phyloP scores from a whole-genome alignment of 1,139 yeast species.

The Kodamaea plutei region DNA sequence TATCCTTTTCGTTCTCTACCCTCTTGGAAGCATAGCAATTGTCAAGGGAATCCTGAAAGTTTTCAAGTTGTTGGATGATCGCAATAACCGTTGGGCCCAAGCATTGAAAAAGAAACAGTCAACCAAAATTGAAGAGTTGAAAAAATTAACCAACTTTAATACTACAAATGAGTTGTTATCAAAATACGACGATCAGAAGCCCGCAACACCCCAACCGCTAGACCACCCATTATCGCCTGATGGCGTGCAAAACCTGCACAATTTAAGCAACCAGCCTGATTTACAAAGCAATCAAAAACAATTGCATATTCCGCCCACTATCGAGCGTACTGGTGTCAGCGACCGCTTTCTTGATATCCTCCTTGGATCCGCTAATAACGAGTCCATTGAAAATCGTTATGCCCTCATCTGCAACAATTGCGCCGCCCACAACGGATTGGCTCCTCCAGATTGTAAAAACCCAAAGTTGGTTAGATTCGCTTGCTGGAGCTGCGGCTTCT shows the following conservation, averaged over 20 bases:
- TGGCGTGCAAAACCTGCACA: not conserved
- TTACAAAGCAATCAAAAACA: not conserved
- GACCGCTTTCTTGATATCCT: conserved; percentile 50
- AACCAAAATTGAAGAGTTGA: conserved; percentile 67
- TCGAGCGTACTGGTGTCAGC: conserved; percentile 12
- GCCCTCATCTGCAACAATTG: conserved; percentile 73
- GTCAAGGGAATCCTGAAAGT: conserved; percentile 19
- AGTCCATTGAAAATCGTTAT: conserved; percentile 57
- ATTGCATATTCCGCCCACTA: not conserved
- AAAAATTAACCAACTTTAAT: conserved; percentile 72
- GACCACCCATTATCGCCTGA: not conserved
- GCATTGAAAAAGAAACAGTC: conserved; percentile 49
- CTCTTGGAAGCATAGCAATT: conserved; percentile 23
- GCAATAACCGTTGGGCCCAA: conserved; percentile 13
- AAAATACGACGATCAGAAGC: conserved; percentile 46
- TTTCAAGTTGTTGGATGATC: conserved; percentile 25
- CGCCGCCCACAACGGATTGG: conserved; percentile 72
- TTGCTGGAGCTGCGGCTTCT: conserved; percentile 70
- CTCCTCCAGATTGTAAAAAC: conserved; percentile 60
- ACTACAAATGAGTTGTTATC: conserved; percentile 69
- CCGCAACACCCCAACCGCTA: not conserved
- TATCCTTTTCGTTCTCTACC: conserved; percentile 21
- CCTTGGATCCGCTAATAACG: conserved; percentile 68
- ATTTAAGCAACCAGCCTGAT: not conserved
- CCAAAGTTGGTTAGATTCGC: conserved; percentile 56